These are phyloP conservation scores for Porphyrellus cyaneotinctus DNA, from an alignment of 768 basidiomycete species.

Conservation along the genomic window DNA sequence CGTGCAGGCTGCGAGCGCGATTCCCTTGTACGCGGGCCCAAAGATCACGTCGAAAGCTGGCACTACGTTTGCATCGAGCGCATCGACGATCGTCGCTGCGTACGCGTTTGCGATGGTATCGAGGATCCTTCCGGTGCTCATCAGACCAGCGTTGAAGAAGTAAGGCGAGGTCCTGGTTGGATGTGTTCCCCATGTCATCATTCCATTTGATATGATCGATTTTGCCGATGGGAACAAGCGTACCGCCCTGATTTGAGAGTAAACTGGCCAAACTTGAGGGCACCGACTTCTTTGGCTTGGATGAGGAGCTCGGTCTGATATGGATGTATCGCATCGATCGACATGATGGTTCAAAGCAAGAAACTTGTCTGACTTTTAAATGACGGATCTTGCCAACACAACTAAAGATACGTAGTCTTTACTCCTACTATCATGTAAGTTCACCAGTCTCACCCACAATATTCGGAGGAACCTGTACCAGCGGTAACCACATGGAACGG, in stretches of 20 bases:
- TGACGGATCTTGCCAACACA: too few species aligned
- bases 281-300: slow-evolving; percentile 62
- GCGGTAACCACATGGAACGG: too few species aligned
- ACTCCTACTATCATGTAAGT: too few species aligned
- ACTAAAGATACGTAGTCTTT: too few species aligned
- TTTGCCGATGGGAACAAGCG: slow-evolving; percentile 24
- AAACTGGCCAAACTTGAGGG: slow-evolving; percentile 88
- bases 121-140: slow-evolving; percentile 81
- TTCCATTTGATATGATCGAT: not conserved
- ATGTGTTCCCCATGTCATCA: not conserved
- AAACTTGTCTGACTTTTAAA: too few species aligned
- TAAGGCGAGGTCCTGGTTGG: slow-evolving; percentile 77
- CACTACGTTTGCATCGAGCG: slow-evolving; percentile 27
- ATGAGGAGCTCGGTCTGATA: slow-evolving; percentile 68
- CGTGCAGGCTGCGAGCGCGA: slow-evolving; percentile 85
- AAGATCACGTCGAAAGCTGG: slow-evolving; percentile 78
- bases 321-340: slow-evolving; percentile 31
- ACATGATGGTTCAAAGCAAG: slow-evolving; percentile 20
- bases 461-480: too few species aligned
- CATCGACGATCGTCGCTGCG: slow-evolving; percentile 69
- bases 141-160: slow-evolving; percentile 92
- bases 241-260: slow-evolving; percentile 94
- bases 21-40: slow-evolving; percentile 97
- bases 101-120: slow-evolving; percentile 76
- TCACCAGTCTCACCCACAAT: too few species aligned